A percentile compares a stretch with the other conserved stretches of the same genome.
These are phyloP conservation scores for Forsythia viridissima DNA, from an alignment of 257 asterid species.

Conservation along the genomic window DNA sequence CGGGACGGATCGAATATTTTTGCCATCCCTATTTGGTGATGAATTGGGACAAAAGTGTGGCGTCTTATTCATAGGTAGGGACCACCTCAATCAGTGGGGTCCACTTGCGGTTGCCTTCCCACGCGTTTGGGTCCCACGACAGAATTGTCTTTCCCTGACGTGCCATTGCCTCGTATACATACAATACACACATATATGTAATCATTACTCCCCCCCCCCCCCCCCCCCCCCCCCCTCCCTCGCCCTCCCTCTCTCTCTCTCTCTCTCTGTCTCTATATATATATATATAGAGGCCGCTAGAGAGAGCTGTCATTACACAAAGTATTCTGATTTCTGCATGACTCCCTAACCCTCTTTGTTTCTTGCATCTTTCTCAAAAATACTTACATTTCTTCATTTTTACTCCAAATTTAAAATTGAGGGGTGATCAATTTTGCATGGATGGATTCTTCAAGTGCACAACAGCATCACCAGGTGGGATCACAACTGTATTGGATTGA, in stretches of 20 bases:
- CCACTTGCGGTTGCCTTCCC: neutral
- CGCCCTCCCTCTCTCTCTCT: too few relatives aligned
- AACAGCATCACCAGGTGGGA: neutral
- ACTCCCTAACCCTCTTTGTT: neutral
- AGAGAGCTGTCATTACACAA: neutral
- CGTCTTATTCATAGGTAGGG: neutral
- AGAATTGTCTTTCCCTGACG: slow-evolving; percentile 1
- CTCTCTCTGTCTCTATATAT: slow-evolving; percentile 22
- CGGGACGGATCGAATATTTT: too few relatives aligned
- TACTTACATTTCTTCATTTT: neutral
- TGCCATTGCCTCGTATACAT: neutral
- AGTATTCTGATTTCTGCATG: neutral
- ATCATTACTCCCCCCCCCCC: slow-evolving; percentile 19
- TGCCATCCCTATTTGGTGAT: neutral
- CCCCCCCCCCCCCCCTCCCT: too few relatives aligned
- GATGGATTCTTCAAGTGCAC: slow-evolving; percentile 46
- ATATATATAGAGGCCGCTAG: slow-evolving; percentile 4
- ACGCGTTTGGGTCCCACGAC: neutral
- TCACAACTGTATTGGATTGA: neutral
- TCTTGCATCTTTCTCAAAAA: neutral
- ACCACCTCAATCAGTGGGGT: neutral
- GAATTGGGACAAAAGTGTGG: neutral
- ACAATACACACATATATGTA: slow-evolving; percentile 16
- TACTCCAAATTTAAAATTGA: neutral
- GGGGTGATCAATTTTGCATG: slow-evolving; percentile 28